These are phyloP conservation scores for Beauveria varroae DNA, from an alignment of 2,329 filamentous ascomycete genomes.

Conservation along the genomic window DNA sequence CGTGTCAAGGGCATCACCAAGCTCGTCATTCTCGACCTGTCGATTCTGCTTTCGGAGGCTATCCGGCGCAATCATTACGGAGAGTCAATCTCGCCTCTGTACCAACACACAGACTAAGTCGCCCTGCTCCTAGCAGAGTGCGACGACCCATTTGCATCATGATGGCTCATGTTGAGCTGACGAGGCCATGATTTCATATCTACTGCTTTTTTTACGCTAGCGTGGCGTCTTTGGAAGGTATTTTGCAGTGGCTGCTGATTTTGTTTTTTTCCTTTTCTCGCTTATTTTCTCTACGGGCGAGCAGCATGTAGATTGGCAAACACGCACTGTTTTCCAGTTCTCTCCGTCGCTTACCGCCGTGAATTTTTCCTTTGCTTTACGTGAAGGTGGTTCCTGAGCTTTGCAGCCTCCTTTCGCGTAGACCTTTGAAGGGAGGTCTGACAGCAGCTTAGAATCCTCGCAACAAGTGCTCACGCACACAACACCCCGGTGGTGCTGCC, in stretches of 20 bases:
- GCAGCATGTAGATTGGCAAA: conserved; percentile 12
- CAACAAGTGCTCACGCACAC: not conserved
- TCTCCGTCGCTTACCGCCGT: not conserved
- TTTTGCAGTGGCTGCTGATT: not conserved
- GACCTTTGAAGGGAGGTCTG: not conserved
- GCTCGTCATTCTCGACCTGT: conserved; percentile 82
- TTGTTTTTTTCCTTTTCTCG: not conserved
- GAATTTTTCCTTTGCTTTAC: conserved; percentile 13
- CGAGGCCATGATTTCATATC: conserved; percentile 3
- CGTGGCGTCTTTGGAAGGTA: conserved; percentile 27
- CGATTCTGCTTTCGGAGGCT: conserved; percentile 79
- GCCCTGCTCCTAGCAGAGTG: conserved; percentile 2
- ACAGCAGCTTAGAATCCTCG: not conserved
- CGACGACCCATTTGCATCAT: conserved; percentile 10
- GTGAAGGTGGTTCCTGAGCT: conserved; percentile 9
- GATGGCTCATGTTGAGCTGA: conserved; percentile 12
- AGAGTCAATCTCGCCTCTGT: conserved; percentile 66
- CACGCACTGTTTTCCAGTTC: conserved; percentile 9
- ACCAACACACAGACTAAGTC: conserved; percentile 57
- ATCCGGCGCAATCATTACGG: conserved; percentile 96
- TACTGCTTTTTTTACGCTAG: conserved; percentile 20
- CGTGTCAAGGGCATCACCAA: conserved; percentile 67
- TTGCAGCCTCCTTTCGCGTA: conserved; percentile 2
- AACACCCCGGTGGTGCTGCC: conserved; percentile 63
- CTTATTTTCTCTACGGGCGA: not conserved